A percentile compares a stretch with the other conserved stretches of the same genome.
Conservation (phyloP, 2,329 filamentous ascomycete genomes). For the Microsporum ferrugineum region DNA sequence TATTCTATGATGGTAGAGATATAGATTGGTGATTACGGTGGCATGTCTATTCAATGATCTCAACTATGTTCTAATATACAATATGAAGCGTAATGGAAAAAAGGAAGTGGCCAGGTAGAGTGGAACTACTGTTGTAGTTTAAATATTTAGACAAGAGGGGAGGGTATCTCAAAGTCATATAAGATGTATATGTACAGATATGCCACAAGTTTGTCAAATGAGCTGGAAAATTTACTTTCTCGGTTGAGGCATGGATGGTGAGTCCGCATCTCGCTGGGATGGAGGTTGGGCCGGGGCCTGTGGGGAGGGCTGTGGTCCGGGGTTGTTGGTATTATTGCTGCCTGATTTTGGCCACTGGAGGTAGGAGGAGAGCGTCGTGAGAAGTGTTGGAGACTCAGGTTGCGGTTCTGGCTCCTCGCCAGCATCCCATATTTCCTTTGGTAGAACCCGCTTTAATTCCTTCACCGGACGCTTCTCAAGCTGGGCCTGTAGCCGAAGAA, state of each 20-base stretch:
- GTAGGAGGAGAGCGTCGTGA: conserved; percentile 5
- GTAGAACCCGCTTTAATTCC: conserved; percentile 26
- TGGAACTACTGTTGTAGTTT: neutral
- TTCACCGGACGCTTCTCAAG: conserved; percentile 22
- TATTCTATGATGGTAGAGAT: neutral
- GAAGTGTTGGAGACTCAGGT: conserved; percentile 9
- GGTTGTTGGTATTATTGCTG: neutral
- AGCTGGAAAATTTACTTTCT: neutral
- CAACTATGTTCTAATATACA: neutral
- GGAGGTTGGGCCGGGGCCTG: neutral
- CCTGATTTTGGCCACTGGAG: conserved; percentile 4
- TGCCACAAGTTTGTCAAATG: neutral
- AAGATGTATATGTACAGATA: neutral
- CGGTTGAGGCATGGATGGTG: neutral
- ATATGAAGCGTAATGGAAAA: neutral
- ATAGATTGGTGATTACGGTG: too few relatives aligned
- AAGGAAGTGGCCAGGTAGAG: neutral
- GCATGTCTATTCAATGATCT: neutral
- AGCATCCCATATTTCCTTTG: conserved; percentile 31
- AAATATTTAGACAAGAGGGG: neutral
- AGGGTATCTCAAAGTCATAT: neutral
- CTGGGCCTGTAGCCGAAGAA: conserved; percentile 32
- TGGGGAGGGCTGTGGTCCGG: neutral
- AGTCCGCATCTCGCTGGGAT: neutral
- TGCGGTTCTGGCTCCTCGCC: conserved; percentile 22